These are phyloP conservation scores for Camelina sativa DNA, from an alignment of 345 rosid species.

Conservation along the genomic window DNA sequence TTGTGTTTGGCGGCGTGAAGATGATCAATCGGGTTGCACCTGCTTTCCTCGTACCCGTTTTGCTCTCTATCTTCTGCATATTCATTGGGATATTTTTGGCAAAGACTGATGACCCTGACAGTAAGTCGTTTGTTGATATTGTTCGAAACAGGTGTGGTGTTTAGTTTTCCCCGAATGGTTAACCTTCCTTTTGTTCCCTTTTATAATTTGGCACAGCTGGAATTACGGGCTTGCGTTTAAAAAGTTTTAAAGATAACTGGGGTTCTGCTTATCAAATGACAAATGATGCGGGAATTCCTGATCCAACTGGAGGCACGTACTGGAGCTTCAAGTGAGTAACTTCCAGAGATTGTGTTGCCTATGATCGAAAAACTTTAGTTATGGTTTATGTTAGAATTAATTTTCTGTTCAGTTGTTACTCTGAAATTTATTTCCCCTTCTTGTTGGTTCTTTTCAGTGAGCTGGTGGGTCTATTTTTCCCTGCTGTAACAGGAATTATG, in stretches of 20 bases:
- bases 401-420: slow-evolving; percentile 23
- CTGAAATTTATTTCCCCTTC: slow-evolving; percentile 26
- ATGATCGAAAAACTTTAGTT: slow-evolving; percentile 24
- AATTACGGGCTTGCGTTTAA: slow-evolving; percentile 53
- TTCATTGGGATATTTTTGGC: slow-evolving; percentile 78
- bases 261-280: slow-evolving; percentile 85
- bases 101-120: slow-evolving; percentile 66
- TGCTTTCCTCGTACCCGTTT: slow-evolving; percentile 92
- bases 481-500: too few species aligned
- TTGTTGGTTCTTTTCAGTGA: slow-evolving; percentile 18
- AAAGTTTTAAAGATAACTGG: slow-evolving; percentile 93
- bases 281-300: slow-evolving; percentile 95
- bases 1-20: slow-evolving; percentile 99
- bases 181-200: slow-evolving; percentile 28
- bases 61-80: slow-evolving; percentile 88
- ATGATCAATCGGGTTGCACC: slow-evolving; percentile 99
- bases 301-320: slow-evolving; percentile 63
- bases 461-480: too few species aligned
- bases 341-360: slow-evolving; percentile 21
- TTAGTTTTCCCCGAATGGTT: slow-evolving; percentile 1
- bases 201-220: slow-evolving; percentile 62
- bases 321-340: slow-evolving; percentile 92
- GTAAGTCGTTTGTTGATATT: slow-evolving; percentile 52
- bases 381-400: slow-evolving; percentile 11
- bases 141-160: slow-evolving; percentile 6